A percentile compares a stretch with the other conserved stretches of the same genome.
phyloP scores from a whole-genome alignment of 2,329 filamentous ascomycete species.

The Graphilbum sp. region DNA sequence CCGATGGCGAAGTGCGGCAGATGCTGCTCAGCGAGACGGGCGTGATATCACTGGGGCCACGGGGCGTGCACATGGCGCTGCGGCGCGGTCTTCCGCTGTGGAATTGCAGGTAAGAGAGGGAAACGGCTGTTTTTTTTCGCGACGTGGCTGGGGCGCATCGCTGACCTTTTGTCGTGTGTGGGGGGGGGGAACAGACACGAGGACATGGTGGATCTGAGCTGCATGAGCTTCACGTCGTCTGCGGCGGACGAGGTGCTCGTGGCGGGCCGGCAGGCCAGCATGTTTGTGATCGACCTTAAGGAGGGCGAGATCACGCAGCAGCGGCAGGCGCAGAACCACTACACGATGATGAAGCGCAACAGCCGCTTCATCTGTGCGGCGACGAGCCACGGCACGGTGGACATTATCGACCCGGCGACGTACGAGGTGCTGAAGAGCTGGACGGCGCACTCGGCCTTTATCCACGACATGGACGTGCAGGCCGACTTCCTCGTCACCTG shows the following conservation, averaged over 20 bases:
- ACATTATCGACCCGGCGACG: slow-evolving; percentile 67
- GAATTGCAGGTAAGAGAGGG: slow-evolving; percentile 55
- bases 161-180: too few relatives aligned
- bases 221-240: slow-evolving; percentile 90
- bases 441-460: slow-evolving; percentile 74
- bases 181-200: slow-evolving; percentile 7
- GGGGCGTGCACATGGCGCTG: slow-evolving; percentile 76
- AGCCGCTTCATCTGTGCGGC: slow-evolving; percentile 81
- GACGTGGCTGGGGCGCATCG: too few relatives aligned
- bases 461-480: slow-evolving; percentile 95
- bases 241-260: slow-evolving; percentile 70
- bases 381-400: slow-evolving; percentile 63
- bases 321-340: slow-evolving; percentile 47
- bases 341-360: slow-evolving; percentile 78
- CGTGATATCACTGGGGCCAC: slow-evolving; percentile 67
- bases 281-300: slow-evolving; percentile 59
- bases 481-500: slow-evolving; percentile 93
- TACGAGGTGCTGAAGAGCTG: slow-evolving; percentile 72
- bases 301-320: slow-evolving; percentile 50
- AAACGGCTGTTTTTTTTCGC: not conserved
- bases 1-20: slow-evolving; percentile 70
- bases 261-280: slow-evolving; percentile 69
- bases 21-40: slow-evolving; percentile 85
- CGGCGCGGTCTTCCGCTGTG: slow-evolving; percentile 72
- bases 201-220: slow-evolving; percentile 73